phyloP scores from a whole-genome alignment of 2,329 filamentous ascomycete species.

The Lasiodiplodia theobromae region DNA sequence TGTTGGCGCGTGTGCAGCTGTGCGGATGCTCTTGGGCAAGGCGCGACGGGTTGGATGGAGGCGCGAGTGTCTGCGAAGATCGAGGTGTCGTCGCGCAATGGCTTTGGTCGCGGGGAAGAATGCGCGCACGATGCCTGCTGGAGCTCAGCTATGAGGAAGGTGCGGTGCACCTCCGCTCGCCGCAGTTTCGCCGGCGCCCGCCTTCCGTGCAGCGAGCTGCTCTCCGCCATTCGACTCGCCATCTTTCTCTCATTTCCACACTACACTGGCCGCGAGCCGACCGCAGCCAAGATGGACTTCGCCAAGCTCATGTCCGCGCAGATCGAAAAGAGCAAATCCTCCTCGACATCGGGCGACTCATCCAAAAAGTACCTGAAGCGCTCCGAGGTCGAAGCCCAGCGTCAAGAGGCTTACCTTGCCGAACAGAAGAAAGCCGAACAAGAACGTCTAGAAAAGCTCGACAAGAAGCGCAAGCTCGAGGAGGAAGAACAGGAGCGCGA shows the following conservation, averaged over 20 bases:
- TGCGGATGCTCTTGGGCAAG: background rate
- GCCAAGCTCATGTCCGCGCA: constrained; percentile 91
- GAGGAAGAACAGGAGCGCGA: constrained; percentile 80
- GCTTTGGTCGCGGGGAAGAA: constrained; percentile 2
- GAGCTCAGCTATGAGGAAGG: background rate
- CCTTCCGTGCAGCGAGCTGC: background rate
- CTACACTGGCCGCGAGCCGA: background rate
- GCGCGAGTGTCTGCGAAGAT: background rate
- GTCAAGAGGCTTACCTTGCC: constrained; percentile 78
- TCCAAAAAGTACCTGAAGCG: constrained; percentile 79
- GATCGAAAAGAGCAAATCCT: constrained; percentile 79
- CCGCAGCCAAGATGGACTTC: constrained; percentile 77
- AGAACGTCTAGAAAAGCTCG: constrained; percentile 72
- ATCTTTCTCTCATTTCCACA: background rate
- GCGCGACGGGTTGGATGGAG: background rate
- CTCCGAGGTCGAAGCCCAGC: constrained; percentile 83
- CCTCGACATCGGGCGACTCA: constrained; percentile 39
- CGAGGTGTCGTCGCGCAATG: constrained; percentile 8
- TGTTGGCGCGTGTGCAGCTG: background rate
- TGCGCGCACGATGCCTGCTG: background rate
- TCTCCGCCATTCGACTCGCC: background rate
- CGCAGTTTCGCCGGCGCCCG: constrained; percentile 8
- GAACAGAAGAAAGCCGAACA: constrained; percentile 79
- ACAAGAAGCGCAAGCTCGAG: constrained; percentile 86
- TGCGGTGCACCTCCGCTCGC: background rate